Base-by-base conservation (phyloP, 768 basidiomycete genomes). In the Mycena vitilis region DNA sequence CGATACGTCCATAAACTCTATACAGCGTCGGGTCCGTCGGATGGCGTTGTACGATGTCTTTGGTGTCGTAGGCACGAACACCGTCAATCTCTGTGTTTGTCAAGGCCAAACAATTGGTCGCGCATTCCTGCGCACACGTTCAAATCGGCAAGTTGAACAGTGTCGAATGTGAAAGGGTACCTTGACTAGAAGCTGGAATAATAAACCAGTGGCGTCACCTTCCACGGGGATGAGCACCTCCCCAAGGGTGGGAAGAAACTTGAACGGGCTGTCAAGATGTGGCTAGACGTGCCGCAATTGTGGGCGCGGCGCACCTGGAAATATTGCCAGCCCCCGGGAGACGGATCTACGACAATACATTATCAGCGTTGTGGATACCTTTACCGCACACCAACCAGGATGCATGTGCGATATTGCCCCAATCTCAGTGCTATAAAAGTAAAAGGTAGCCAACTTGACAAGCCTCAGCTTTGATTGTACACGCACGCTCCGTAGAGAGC, bases 161-260 rank as follows among this genome's bases (percentile, higher is more conserved):
- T n/a, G n/a, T n/a, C n/a, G n/a, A n/a, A n/a, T n/a, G 53, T 54
- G 34, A 54, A 34, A 38, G 38, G 36, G 53, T 7, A 64, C 63
- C 63, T 56, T 64, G n/a, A 64, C 23, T 47, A 64, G 56, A 22
- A 64, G 63, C 12, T 56, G 63, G 45, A 64, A 64, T 56, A 64
- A 25, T 36, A 20, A 30, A 23, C 63, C 54, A n/a, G 63, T 30
- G 54, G 30, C 25, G 15, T 64, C 63, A 16, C 54, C 54, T 30
- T 64, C 63, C 42, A 64, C 25, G 18, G 63, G 63, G 22, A 64
- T 37, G n/a, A 56, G 54, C 42, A 64, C 63, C 20, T 53, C 25
- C 20, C 54, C 61, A 2, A 23, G 10, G n/a, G 30, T 4, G 22
- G 61, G 10, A 16, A 7, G 42, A 47, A 54, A 54, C 61, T 63